Percentiles rank a stretch among this genome's conserved stretches.
These are phyloP conservation scores for Trichoderma endophyticum DNA, from an alignment of 2,329 filamentous ascomycete species.

Conservation along the genomic window DNA sequence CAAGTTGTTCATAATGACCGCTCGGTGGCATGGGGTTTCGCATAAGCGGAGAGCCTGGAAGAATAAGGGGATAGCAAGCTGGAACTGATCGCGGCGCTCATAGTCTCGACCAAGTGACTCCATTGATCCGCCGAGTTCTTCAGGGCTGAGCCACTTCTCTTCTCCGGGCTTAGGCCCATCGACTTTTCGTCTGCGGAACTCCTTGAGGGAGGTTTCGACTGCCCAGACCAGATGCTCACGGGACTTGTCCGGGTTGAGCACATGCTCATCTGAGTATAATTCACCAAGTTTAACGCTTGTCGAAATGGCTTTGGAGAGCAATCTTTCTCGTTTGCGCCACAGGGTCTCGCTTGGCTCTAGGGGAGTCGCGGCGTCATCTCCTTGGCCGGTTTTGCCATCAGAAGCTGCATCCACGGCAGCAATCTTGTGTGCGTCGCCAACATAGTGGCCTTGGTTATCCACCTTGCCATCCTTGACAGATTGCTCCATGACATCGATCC, in stretches of 20 bases:
- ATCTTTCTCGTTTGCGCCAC: constrained; percentile 59
- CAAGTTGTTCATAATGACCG: constrained; percentile 83
- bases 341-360: constrained; percentile 42
- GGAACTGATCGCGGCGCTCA: constrained; percentile 68
- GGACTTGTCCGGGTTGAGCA: constrained; percentile 69
- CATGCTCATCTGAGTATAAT: constrained; percentile 72
- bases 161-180: constrained; percentile 69
- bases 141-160: constrained; percentile 65
- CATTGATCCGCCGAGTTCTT: constrained; percentile 70
- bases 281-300: constrained; percentile 82
- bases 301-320: constrained; percentile 71
- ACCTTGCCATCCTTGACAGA: constrained; percentile 46
- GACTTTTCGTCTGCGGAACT: constrained; percentile 64
- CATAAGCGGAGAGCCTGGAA: constrained; percentile 75
- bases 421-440: constrained; percentile 15
- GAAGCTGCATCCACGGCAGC: neutral
- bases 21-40: constrained; percentile 69
- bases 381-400: constrained; percentile 19
- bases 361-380: constrained; percentile 22
- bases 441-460: constrained; percentile 38
- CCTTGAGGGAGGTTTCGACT: constrained; percentile 73
- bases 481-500: constrained; percentile 55
- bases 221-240: constrained; percentile 74
- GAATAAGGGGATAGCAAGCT: constrained; percentile 81
- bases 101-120: constrained; percentile 78